Evolutionary conservation across 306 rosid species (phyloP), one percentile per base, ranked within the genome.

Genomic region (Prunus salicina): DNA sequence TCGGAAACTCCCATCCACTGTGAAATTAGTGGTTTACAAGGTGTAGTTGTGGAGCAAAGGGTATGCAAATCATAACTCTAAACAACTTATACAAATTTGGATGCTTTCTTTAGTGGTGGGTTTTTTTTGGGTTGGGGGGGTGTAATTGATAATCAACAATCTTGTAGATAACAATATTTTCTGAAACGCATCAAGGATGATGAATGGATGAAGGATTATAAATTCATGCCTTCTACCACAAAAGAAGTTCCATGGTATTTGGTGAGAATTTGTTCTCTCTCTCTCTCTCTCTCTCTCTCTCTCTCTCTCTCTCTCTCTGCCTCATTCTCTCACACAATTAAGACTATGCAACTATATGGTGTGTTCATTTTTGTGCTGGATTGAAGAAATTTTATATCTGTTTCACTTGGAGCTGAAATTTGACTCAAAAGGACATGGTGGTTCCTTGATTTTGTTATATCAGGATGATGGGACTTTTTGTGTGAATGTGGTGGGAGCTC

Each of bases 191-290:
- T 90, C 15, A 95, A 92, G 71, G 84, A 96, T 32, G 98, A 97
- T 75, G 92, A 97, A 24, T 94, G 98, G 97, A 90, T 87, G 69
- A 96, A 89, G 82, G 95, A 94, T 85, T 94, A 96, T 78, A 95
- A 95, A 71, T 79, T 90, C 79, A 87, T 89, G 93, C 82, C 86
- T 71, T 90, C 98, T 70, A 86, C 84, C 96, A 87, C 95, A 71
- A 90, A 92, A 83, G 97, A 94, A 75, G 96, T 90, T 82, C 98
- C 98, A 3, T 95, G 98, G 98, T 87, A 90, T 82, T 86, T 95
- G 97, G 97, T 95, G 77, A 74, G 93, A 45, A 71, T 15, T 65
- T 66, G 72, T n/a, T 69, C 32, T 72, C 61, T 69, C 78, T 62
- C 74, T 49, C 71, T 50, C 56, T 45, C 46, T 32, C 38, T 32